Evolutionary conservation across 1,139 yeast genomes (phyloP), one percentile per base, ranked within the genome.

Genomic region (Candida labiduridarum): DNA sequence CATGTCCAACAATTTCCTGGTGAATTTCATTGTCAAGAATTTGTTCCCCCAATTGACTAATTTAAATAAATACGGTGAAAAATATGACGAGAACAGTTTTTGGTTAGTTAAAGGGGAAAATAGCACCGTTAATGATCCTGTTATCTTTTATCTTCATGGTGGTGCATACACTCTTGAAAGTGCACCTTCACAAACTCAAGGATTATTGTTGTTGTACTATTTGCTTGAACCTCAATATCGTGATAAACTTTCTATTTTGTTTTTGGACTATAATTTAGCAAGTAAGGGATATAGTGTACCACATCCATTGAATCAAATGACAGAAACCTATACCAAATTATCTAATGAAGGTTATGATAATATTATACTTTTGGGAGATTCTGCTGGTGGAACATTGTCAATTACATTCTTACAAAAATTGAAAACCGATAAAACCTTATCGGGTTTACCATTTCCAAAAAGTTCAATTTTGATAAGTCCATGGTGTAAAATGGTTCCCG

Each of bases 151-250:
- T 53, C 52, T 62, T 12, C 80, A 76, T 53, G 80, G 81, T 18
- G 81, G 81, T 1, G 80, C 80, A 1, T 76, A 65, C 55, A 71
- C 65, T 47, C 49, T 72, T 35, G 70, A 74, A 51, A 67, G 75
- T 0, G 58, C 61, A 44, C 68, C 70, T 0, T 59, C 63, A 43
- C 80, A 76, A 51, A 38, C 74, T 30, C 68, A 68, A 49, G 56
- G 71, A 0, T 34, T 73, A 11, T 49, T 68, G 16, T 61, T 73
- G 1, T 58, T 71, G 14, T 66, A 72, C 51, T 62, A 64, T 36
- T 59, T 71, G 16, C 44, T 75, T n/a, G 69, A 66, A 14, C 64
- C 65, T 1, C 59, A 60, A 6, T 61, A 64, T 45, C 66, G 65
- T 35, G 49, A 52, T 6, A 61, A 56, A 36, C 52, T 66, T 8